Conservation (phyloP, 805 yeast species). For the Candida ortonii region DNA sequence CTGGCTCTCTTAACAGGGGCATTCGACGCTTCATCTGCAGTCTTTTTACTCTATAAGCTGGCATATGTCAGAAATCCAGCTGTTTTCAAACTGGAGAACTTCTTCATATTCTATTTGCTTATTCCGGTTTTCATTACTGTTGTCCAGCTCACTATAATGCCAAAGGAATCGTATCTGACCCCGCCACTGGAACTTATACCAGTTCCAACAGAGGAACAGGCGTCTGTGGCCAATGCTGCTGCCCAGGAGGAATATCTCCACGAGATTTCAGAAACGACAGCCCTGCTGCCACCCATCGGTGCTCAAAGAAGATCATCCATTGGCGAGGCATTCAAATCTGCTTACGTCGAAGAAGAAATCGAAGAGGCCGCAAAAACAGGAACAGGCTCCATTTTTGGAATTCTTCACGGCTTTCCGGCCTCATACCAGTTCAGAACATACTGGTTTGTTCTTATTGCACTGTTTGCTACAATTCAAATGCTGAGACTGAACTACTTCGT, state of each 20-base stretch:
- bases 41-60: conserved; percentile 46
- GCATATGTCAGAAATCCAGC: conserved; percentile 35
- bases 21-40: conserved; percentile 56
- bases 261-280: conserved; percentile 17
- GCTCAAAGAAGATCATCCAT: conserved; percentile 47
- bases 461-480: conserved; percentile 55
- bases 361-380: conserved; percentile 32
- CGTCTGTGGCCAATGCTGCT: conserved; percentile 27
- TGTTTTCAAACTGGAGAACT: conserved; percentile 39
- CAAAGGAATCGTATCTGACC: conserved; percentile 47
- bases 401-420: conserved; percentile 52
- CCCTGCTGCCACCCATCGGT: conserved; percentile 16
- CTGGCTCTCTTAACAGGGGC: conserved; percentile 57
- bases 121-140: conserved; percentile 49
- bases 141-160: conserved; percentile 48
- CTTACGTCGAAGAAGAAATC: conserved; percentile 51
- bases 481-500: conserved; percentile 56
- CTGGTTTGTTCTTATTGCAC: conserved; percentile 50
- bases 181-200: conserved; percentile 35
- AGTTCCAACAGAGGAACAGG: conserved; percentile 28
- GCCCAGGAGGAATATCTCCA: conserved; percentile 27
- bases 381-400: conserved; percentile 50
- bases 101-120: conserved; percentile 45
- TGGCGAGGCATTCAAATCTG: conserved; percentile 55
- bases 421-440: conserved; percentile 47